Percentiles rank a stretch among this genome's conserved stretches.
Conservation (phyloP, 495 filamentous ascomycete genomes). For the Hyaloscypha finlandica region DNA sequence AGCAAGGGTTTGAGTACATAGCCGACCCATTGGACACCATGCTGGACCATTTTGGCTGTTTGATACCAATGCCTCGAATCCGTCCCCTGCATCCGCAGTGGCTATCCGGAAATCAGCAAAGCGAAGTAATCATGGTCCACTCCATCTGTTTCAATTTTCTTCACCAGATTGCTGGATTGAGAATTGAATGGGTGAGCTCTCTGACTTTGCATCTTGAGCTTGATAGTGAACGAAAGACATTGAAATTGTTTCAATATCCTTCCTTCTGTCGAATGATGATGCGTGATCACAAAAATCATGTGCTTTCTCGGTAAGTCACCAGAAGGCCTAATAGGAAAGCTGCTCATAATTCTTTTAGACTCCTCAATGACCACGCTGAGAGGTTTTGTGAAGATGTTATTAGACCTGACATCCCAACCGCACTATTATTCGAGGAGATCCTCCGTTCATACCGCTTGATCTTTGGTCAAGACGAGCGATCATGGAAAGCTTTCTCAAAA, state of each 20-base stretch:
- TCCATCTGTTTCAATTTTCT: background rate
- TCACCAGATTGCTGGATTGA: constrained; percentile 1
- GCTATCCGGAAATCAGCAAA: too few relatives aligned
- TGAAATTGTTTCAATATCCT: constrained; percentile 17
- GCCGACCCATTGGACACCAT: background rate
- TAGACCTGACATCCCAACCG: background rate
- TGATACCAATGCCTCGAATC: too few relatives aligned
- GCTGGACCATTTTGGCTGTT: too few relatives aligned
- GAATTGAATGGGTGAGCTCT: constrained; percentile 15
- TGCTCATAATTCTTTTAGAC: background rate
- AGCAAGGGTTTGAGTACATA: constrained; percentile 13
- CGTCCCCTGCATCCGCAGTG: too few relatives aligned
- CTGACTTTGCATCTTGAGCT: constrained; percentile 10
- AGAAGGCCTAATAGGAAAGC: background rate
- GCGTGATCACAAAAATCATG: background rate
- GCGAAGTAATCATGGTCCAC: too few relatives aligned
- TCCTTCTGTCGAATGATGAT: constrained; percentile 16
- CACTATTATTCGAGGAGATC: constrained; percentile 13
- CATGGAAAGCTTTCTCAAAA: constrained; percentile 13
- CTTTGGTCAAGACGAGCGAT: constrained; percentile 12
- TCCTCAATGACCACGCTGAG: constrained; percentile 10
- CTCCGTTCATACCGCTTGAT: constrained; percentile 14
- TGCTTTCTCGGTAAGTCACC: constrained; percentile 10
- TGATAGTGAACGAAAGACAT: constrained; percentile 14
- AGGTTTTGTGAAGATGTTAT: constrained; percentile 5